Conservation (phyloP, 805 yeast genomes). For the Kodamaea laetipori region DNA sequence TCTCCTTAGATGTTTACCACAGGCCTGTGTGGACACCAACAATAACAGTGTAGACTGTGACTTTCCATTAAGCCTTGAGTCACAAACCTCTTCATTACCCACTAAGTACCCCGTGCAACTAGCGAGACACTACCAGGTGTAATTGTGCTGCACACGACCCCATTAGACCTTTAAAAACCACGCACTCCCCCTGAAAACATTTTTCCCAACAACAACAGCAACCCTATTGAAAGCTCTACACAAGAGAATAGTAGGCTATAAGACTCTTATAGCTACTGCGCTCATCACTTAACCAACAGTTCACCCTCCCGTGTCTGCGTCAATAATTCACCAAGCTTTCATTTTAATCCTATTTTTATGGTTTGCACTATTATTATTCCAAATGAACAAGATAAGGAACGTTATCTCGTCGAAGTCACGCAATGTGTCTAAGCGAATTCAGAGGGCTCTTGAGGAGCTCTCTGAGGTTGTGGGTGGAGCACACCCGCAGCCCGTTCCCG, state of each 20-base stretch:
- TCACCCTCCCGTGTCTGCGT: conserved; percentile 11
- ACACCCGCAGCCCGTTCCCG: conserved; percentile 32
- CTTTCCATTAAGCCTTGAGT: too few relatives aligned
- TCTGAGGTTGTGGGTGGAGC: conserved; percentile 27
- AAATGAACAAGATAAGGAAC: conserved; percentile 37
- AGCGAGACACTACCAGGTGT: too few relatives aligned
- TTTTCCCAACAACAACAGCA: conserved; percentile 7
- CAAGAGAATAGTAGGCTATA: conserved; percentile 8
- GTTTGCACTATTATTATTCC: conserved; percentile 9
- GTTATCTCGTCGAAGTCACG: conserved; percentile 42
- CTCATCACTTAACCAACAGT: conserved; percentile 3
- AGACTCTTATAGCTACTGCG: conserved; percentile 7
- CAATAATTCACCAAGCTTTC: conserved; percentile 5
- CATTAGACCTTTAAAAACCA: neutral
- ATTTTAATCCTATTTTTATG: conserved; percentile 12
- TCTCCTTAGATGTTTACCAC: too few relatives aligned
- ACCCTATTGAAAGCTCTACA: conserved; percentile 1
- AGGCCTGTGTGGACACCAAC: too few relatives aligned
- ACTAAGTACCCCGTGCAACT: too few relatives aligned
- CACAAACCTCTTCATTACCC: too few relatives aligned
- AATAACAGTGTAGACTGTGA: too few relatives aligned
- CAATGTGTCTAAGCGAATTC: conserved; percentile 48
- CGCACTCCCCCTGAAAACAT: conserved; percentile 15
- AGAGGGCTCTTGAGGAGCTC: conserved; percentile 51
- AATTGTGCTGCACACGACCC: too few relatives aligned